Evolutionary conservation across 352 stramenopile species (phyloP), one percentile per base, ranked within the genome.

Genomic region (Elongisporangium anandrum): DNA sequence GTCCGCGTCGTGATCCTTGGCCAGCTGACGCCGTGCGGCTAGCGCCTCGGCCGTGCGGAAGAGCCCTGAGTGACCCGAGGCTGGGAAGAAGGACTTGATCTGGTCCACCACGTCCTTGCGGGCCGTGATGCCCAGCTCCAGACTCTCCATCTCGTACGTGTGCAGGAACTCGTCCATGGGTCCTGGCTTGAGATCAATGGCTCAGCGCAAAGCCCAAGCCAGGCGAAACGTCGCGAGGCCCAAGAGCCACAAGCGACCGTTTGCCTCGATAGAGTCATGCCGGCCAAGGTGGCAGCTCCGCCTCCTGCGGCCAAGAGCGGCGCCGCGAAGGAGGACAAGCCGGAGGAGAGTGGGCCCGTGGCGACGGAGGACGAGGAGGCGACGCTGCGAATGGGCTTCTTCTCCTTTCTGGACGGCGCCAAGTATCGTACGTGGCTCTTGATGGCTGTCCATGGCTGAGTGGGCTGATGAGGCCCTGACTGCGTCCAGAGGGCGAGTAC

Each of bases 81-180:
- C 62, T 3, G 73, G 64, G 64, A 86, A 85, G 57, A 85, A 79
- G 9, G 74, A 54, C 24, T 58, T 54, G 61, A 90, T 68, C 51
- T 80, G 68, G 24, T 68, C 65, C 7, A 76, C 69, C 55, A 90
- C 70, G 49, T 90, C 80, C 48, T 72, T 75, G 19, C 80, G 67
- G 13, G 80, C 77, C 24, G 74, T 90, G 60, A 88, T 79, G 48
- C 80, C 80, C 24, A 88, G 65, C 60, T 81, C 68, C 38, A 90
- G 61, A 24, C 80, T 90, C 70, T 90, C 80, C 80, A 90, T 90
- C 72, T 90, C 80, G 60, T 90, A 90, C 55, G 68, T 60, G 62
- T 90, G 80, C 49, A 84, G 41, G 56, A 90, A 90, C 64, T 88
- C 80, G 56, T 85, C 74, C 75, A 90, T 88, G 29, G 45, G 51